Evolutionary conservation across 2,329 filamentous ascomycete genomes (phyloP), one percentile per base, ranked within the genome.

Genomic region (Colletotrichum australisinense): DNA sequence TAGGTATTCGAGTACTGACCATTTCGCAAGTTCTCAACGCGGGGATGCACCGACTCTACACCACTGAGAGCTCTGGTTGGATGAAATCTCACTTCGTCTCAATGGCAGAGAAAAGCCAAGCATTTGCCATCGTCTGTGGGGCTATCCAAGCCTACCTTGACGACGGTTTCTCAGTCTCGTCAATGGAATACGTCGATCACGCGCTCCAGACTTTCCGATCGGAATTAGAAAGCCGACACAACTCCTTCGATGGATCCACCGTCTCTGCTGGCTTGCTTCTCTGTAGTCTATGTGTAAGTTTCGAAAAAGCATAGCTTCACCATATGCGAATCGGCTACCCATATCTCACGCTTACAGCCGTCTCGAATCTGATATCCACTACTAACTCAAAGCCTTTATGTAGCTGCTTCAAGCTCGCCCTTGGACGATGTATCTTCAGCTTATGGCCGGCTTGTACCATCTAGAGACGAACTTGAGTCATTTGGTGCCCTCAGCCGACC

Each of bases 191-290:
- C 11, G 71, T 75, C 28, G 71, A 75, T 6, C 35, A 71, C 28
- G 73, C 73, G 9, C 63, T 75, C n/a, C 73, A 74, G 11, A 64
- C 67, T 3, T 75, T 75, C 59, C 71, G 73, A 35, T 63, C 71
- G 6, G 73, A 75, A 55, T n/a, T 75, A n/a, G 67, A 69, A 55
- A 49, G 28, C 7, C 63, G 73, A 52, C 71, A 69, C 19, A 60
- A 59, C 12, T 56, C 66, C 6, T 63, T 62, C 26, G 66, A 75
- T 26, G 59, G 56, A 30, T 73, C 71, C 3, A 75, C 73, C 14
- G 62, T 70, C 30, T 63, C 65, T 30, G 73, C 73, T 24, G 73
- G 73, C 19, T 32, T 75, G 8, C 58, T 75, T 2, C 16, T 75
- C 16, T 75, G 73, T 56, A 75, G 58, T 4, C 28, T 74, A 32